Base-by-base conservation (phyloP, 176 grass and related monocot species). In the Musa troglodytarum region DNA sequence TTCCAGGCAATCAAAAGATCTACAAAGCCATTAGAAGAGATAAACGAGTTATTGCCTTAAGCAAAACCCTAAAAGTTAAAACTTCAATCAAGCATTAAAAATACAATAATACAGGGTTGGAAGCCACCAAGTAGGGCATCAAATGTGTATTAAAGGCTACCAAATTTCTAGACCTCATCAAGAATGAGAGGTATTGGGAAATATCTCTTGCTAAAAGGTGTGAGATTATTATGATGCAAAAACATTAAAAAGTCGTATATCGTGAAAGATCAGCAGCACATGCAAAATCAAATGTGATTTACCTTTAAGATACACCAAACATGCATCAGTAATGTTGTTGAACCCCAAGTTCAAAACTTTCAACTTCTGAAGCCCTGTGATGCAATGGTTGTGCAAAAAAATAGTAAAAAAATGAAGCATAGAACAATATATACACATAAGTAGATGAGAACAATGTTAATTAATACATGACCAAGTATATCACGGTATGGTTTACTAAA, bases 301-400 rank as follows among this genome's bases (percentile, higher is more conserved):
- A 80, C 78, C 78, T 80, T 80, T 73, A 26, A 80, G 69, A 74
- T 99, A 88, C 85, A 89, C 79, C 81, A 99, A 84, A 77, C 88
- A 92, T 16, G 84, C 81, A 82, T 92, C 82, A 54, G 88, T 91
- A 74, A 99, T 94, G 63, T 81, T 71, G 85, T 94, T 99, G 84
- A 89, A 99, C 23, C 95, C 88, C 80, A 99, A 78, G 52, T 78
- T 77, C 68, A 86, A 84, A 76, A 86, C 64, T 74, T 90, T 92
- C 79, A 96, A 83, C 74, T 83, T 96, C 49, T 61, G 71, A 86
- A 84, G 78, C 78, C 79, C 87, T 93, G 84, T 50, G 83, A 76
- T 25, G 7, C 10, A 65, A 49, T 23, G 28, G 26, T 17, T 78
- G 11, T 23, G 13, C 53, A 55, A 50, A 29, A 81, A 56, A 69